These are phyloP conservation scores for Scutellaria galericulata DNA, from an alignment of 257 asterid species.

Conservation along the genomic window DNA sequence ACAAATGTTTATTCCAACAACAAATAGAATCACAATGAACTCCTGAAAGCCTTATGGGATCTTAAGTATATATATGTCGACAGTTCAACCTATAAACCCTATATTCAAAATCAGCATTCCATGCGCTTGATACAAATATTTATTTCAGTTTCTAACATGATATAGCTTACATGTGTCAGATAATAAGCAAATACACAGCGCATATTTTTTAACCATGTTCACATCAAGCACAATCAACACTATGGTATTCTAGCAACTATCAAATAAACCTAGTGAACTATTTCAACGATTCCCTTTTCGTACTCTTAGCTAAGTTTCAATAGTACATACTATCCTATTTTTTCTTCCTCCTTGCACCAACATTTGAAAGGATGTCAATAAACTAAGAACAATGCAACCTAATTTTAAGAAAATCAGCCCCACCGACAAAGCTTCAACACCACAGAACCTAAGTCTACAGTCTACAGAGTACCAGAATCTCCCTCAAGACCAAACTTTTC, in stretches of 20 bases:
- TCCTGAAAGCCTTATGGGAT: background rate
- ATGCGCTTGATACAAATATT: background rate
- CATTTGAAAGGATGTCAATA: conserved; percentile 7
- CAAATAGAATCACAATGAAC: conserved; percentile 10
- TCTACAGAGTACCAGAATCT: background rate
- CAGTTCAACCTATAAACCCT: conserved; percentile 33
- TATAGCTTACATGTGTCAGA: no score
- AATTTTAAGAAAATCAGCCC: conserved; percentile 19
- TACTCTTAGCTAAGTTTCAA: conserved; percentile 25
- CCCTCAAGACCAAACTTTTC: conserved; percentile 32
- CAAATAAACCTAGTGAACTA: conserved; percentile 11
- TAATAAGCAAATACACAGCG: background rate
- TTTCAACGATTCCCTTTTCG: conserved; percentile 25
- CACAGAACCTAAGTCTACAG: background rate
- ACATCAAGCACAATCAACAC: conserved; percentile 30
- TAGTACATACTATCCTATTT: background rate
- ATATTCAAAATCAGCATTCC: conserved; percentile 9
- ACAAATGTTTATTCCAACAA: conserved; percentile 18
- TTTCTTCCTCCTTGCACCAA: conserved; percentile 4
- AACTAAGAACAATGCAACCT: background rate
- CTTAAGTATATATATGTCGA: conserved; percentile 1
- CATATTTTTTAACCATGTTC: conserved; percentile 9
- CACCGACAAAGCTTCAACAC: conserved; percentile 26
- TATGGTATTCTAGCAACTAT: conserved; percentile 24
- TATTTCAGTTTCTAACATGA: conserved; percentile 8